phyloP scores from a whole-genome alignment of 2,329 filamentous ascomycete species.

The Grosmannia clavigera region DNA sequence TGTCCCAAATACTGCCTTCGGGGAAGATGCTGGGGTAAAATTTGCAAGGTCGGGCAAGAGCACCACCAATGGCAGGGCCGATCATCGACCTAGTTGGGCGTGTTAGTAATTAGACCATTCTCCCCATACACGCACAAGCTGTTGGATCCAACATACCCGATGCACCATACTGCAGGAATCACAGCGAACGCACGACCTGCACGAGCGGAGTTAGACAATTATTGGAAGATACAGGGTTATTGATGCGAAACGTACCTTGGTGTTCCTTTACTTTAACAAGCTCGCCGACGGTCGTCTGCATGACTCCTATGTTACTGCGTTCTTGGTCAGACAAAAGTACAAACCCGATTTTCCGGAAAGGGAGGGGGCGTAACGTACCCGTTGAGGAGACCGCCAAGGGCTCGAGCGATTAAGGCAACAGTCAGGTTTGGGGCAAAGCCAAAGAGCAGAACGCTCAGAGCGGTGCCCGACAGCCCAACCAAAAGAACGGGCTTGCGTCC shows the following conservation, averaged over 20 bases:
- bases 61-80: slow-evolving; percentile 82
- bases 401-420: slow-evolving; percentile 74
- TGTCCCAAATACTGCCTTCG: slow-evolving; percentile 65
- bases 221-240: neutral
- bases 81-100: slow-evolving; percentile 63
- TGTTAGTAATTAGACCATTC: neutral
- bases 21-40: slow-evolving; percentile 67
- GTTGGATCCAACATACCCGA: slow-evolving; percentile 46
- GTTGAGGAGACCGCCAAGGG: slow-evolving; percentile 82
- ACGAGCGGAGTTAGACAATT: neutral
- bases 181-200: slow-evolving; percentile 84
- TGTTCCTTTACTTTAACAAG: slow-evolving; percentile 87
- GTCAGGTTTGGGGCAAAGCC: slow-evolving; percentile 77
- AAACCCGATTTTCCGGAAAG: neutral
- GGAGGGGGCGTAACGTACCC: slow-evolving; percentile 47
- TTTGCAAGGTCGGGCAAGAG: slow-evolving; percentile 73
- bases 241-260: slow-evolving; percentile 50
- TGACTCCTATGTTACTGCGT: slow-evolving; percentile 75
- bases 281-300: slow-evolving; percentile 92
- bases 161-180: slow-evolving; percentile 96
- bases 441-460: slow-evolving; percentile 83
- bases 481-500: slow-evolving; percentile 88
- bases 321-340: slow-evolving; percentile 4
- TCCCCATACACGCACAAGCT: no score
- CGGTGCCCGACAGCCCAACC: slow-evolving; percentile 80